These are phyloP conservation scores for Collybia mongolica DNA, from an alignment of 768 basidiomycete species.

Conservation along the genomic window DNA sequence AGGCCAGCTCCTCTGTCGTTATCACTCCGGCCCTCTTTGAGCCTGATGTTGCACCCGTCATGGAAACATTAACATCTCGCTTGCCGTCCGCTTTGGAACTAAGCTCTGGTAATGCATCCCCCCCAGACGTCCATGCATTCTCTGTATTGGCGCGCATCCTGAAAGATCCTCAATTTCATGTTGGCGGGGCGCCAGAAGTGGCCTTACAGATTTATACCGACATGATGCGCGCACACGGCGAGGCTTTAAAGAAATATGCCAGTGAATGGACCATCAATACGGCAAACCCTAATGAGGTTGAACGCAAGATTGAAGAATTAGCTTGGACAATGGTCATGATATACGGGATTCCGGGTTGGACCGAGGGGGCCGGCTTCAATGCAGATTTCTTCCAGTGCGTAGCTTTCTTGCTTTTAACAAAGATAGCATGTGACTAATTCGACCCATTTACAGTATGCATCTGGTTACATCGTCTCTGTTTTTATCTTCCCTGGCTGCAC, in stretches of 20 bases:
- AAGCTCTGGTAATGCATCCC: neutral
- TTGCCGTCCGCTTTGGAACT: conserved; percentile 1
- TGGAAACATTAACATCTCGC: conserved; percentile 5
- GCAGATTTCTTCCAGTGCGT: conserved; percentile 45
- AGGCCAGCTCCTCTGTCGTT: conserved; percentile 29
- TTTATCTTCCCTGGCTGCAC: conserved; percentile 46
- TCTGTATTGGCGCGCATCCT: conserved; percentile 55
- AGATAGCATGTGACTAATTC: neutral
- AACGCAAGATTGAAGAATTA: conserved; percentile 64
- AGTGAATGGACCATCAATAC: conserved; percentile 42
- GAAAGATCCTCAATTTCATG: conserved; percentile 41
- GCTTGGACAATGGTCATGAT: conserved; percentile 53
- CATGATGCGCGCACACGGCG: conserved; percentile 33
- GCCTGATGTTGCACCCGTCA: neutral
- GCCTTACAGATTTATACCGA: conserved; percentile 25
- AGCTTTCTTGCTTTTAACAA: no score
- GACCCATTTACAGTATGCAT: conserved; percentile 46
- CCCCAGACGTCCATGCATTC: conserved; percentile 39
- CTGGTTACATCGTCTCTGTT: conserved; percentile 66
- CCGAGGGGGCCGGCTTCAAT: conserved; percentile 37
- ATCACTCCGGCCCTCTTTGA: conserved; percentile 26
- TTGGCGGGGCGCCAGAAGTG: conserved; percentile 9
- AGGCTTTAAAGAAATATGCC: conserved; percentile 39
- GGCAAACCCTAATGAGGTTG: conserved; percentile 32
- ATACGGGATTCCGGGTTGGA: conserved; percentile 57